A percentile compares a stretch with the other conserved stretches of the same genome.
These are phyloP conservation scores for Pythium aristosporum DNA, from an alignment of 352 stramenopile genomes.

Conservation along the genomic window DNA sequence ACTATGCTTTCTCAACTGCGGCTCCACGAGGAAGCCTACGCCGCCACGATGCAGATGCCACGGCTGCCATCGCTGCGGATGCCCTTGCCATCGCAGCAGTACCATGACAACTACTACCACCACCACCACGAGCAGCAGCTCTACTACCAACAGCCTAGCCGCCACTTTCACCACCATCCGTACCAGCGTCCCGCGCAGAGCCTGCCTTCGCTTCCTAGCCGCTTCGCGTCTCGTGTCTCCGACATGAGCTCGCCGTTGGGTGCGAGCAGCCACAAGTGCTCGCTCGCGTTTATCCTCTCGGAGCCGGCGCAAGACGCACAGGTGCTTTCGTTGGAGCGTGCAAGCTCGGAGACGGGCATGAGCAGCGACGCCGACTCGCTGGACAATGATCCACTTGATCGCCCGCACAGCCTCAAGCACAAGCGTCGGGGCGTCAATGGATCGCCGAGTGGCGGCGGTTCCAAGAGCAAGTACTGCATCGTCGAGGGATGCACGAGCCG, in stretches of 20 bases:
- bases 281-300: constrained; percentile 22
- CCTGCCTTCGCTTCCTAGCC: not conserved
- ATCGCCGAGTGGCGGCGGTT: not conserved
- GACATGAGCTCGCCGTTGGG: constrained; percentile 2
- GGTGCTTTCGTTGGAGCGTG: not conserved
- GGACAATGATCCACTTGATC: not conserved
- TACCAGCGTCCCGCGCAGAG: not conserved
- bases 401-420: constrained; percentile 4
- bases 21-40: constrained; percentile 13
- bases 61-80: constrained; percentile 20
- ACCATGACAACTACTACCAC: not conserved
- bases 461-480: constrained; percentile 49
- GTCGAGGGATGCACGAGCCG: constrained; percentile 56
- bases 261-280: constrained; percentile 15
- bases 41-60: constrained; percentile 2
- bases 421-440: not conserved
- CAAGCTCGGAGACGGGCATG: constrained; percentile 18
- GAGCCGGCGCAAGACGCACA: not conserved
- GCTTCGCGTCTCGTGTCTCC: not conserved
- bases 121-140: not conserved
- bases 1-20: constrained; percentile 28
- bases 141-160: not conserved
- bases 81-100: not conserved
- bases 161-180: not conserved
- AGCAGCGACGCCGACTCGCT: constrained; percentile 18